A percentile compares a stretch with the other conserved stretches of the same genome.
phyloP scores from a whole-genome alignment of 1,284 basidiomycete genomes.

The Inonotus hispidus region DNA sequence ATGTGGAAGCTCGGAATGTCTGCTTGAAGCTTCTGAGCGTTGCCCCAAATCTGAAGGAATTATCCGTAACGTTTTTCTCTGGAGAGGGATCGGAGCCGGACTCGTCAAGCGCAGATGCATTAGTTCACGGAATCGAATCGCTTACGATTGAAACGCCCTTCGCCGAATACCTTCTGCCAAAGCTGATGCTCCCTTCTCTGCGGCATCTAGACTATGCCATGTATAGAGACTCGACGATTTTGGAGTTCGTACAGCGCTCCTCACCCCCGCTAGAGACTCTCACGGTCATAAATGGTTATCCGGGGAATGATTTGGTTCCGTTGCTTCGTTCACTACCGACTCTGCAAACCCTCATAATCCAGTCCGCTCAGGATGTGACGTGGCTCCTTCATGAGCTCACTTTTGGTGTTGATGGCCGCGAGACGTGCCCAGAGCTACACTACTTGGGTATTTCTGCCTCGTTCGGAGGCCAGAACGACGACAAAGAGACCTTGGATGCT shows the following conservation, averaged over 20 bases:
- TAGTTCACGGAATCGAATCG: no score
- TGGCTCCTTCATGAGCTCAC: no score
- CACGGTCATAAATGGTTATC: neutral
- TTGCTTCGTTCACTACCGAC: neutral
- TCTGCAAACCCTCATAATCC: neutral
- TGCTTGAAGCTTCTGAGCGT: neutral
- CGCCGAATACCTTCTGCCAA: neutral
- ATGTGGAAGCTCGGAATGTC: neutral
- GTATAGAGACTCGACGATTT: neutral
- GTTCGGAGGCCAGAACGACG: no score
- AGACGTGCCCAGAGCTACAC: no score
- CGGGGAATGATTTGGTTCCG: neutral
- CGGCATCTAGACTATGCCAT: neutral
- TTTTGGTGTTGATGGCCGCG: no score
- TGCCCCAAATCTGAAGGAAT: neutral
- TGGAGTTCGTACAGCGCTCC: neutral
- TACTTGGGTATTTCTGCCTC: no score
- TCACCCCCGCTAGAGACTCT: neutral
- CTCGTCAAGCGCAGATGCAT: no score
- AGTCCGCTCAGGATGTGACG: no score
- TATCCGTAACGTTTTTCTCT: neutral
- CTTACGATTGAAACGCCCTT: no score
- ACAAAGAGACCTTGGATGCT: no score
- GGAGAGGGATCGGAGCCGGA: no score
- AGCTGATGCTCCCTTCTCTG: neutral